Evolutionary conservation across 2,329 filamentous ascomycete species (phyloP), one percentile per base, ranked within the genome.

Genomic region (Setomelanomma holmii): DNA sequence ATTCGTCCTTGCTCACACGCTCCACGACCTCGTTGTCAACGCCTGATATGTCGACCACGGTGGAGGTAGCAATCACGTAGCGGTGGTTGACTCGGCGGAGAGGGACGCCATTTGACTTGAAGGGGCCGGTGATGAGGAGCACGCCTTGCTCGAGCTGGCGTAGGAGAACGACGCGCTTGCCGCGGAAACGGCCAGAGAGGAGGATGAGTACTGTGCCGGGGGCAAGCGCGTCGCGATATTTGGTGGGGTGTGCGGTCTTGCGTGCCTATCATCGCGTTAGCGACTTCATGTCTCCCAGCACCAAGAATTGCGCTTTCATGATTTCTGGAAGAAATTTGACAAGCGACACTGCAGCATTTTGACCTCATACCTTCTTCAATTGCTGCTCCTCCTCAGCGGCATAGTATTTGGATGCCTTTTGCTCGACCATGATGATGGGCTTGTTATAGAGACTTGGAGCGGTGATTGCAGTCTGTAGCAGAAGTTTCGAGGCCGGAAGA

Each of bases 81-180:
- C 90, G 89, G 78, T 91, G 84, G 84, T 96, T 96, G 78, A 96
- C 90, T 78, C 84, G 88, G 82, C 95, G 89, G 75, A 99, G 88
- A 66, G 95, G 95, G 58, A 99, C 95, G 79, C 95, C 95, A 85
- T 99, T 99, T 83, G 98, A 89, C 87, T 98, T 98, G 90, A 98
- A 99, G 78, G 95, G 95, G 70, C 95, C 95, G 76, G 95, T 99
- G 74, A 99, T 92, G 78, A 99, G 90, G 78, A 99, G 91, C 65
- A 96, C 90, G 81, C 95, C 95, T 84, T 97, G 91, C 74, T 90
- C 86, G 76, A 98, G 92, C 80, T 89, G 86, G 87, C 97, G 97
- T 78, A 99, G 89, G 80, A 97, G 92, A 75, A 99, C 86, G 75
- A 98, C 95, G 78, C 95, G 95, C 91, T 98, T 98, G 86, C 95